These are phyloP conservation scores for Holtermanniella nyarrowii DNA, from an alignment of 768 basidiomycete species.

Conservation along the genomic window DNA sequence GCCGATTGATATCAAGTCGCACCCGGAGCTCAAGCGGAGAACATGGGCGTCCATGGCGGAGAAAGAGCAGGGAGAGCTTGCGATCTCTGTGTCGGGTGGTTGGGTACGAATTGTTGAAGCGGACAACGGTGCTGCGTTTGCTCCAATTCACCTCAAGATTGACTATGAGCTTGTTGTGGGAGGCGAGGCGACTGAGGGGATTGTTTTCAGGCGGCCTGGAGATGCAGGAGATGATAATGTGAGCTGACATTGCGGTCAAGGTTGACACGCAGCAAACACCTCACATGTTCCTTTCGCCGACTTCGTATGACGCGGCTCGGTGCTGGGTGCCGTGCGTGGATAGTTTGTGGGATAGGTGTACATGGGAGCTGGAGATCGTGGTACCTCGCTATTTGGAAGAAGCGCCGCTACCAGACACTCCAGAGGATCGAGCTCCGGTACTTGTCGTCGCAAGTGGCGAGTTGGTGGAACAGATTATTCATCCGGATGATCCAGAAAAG, in stretches of 20 bases:
- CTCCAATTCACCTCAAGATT: constrained; percentile 31
- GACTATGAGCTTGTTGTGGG: constrained; percentile 34
- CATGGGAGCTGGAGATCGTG: constrained; percentile 96
- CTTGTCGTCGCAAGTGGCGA: constrained; percentile 91
- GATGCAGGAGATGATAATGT: constrained; percentile 25
- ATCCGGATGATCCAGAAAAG: constrained; percentile 87
- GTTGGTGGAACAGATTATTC: constrained; percentile 82
- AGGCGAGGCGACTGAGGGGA: constrained; percentile 43
- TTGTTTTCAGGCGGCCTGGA: constrained; percentile 25
- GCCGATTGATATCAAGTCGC: constrained; percentile 64
- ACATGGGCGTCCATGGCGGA: constrained; percentile 84
- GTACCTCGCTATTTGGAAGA: constrained; percentile 51
- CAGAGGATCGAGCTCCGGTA: constrained; percentile 52
- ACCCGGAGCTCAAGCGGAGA: constrained; percentile 86
- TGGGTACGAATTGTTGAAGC: constrained; percentile 33
- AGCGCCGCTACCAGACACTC: constrained; percentile 46
- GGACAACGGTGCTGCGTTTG: constrained; percentile 48
- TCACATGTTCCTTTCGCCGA: constrained; percentile 81
- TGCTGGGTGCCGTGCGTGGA: constrained; percentile 99
- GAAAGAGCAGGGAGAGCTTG: constrained; percentile 86
- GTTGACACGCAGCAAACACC: constrained; percentile 60
- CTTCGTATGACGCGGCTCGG: constrained; percentile 79
- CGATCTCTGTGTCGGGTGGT: constrained; percentile 58
- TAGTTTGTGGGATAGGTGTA: constrained; percentile 87
- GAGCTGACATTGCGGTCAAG: constrained; percentile 7